Base-by-base conservation (phyloP, 495 filamentous ascomycete species). In the Rusavskia elegans region DNA sequence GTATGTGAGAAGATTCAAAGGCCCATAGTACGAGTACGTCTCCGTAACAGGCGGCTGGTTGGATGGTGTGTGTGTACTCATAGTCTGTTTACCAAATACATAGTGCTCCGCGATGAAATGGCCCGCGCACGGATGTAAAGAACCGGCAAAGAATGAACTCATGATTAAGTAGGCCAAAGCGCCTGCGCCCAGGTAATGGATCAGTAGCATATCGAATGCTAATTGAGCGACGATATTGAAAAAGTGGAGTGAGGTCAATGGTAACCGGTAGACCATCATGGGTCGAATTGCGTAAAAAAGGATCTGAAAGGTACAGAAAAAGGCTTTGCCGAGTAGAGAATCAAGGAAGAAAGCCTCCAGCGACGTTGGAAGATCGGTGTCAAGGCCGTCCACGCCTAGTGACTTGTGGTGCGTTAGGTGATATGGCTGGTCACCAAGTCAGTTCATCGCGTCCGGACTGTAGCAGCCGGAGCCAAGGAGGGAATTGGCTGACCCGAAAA, bases 31-130 rank as follows among this genome's bases (percentile, higher is more conserved):
- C 29, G 83, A 89, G 70, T 83, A 99, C 0, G 92, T 99, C 72
- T 99, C 92, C n/a, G 89, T 87, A 17, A 89, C 73, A 19, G 79
- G 75, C 4, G 80, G 67, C 5, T 55, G 53, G 59, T 70, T 59
- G 19, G 71, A 63, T 32, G 65, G 66, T 71, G 79, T 55, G 14
- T 52, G 49, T 25, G 64, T 42, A 40, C 60, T 55, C 53, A 64
- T 57, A 49, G 57, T 7, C 29, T 59, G 38, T 11, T 82, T 77
- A 44, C 84, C 82, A 67, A 97, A 96, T 56, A 99, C 87, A 74
- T 99, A 99, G 76, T 99, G 93, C 68, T 99, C 93, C 53, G 92
- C 89, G 67, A 98, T 97, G 74, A 99, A 99, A 67, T 99, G 93
- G 14, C 86, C 93, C 0, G 93, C 93, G 49, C 88, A 90, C 6